phyloP scores from a whole-genome alignment of 1,284 basidiomycete species.

The Neotropicomus parvogracilis region DNA sequence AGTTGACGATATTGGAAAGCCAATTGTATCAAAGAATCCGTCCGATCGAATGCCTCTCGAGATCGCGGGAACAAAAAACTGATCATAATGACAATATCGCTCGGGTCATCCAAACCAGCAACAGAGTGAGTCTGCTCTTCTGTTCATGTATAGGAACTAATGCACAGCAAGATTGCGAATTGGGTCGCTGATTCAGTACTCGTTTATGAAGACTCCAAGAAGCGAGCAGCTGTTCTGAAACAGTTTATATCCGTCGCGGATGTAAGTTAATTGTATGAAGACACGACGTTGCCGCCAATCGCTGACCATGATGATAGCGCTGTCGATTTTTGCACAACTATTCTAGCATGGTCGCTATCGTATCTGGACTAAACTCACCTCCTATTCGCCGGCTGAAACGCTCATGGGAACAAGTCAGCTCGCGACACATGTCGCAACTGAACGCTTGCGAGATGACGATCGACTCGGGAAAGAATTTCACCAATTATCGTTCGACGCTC shows the following conservation, averaged over 20 bases:
- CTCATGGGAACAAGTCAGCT: slow-evolving; percentile 90
- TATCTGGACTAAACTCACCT: slow-evolving; percentile 92
- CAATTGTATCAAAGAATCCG: slow-evolving; percentile 85
- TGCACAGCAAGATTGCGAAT: slow-evolving; percentile 64
- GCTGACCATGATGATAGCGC: slow-evolving; percentile 48
- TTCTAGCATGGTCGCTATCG: slow-evolving; percentile 93
- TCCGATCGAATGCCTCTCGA: slow-evolving; percentile 87
- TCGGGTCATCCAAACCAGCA: slow-evolving; percentile 88
- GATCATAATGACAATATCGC: slow-evolving; percentile 83
- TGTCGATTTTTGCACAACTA: slow-evolving; percentile 92
- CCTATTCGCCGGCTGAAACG: slow-evolving; percentile 90
- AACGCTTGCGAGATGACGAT: slow-evolving; percentile 77
- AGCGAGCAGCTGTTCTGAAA: slow-evolving; percentile 79
- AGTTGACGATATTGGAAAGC: slow-evolving; percentile 92
- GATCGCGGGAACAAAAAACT: slow-evolving; percentile 70
- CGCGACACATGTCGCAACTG: slow-evolving; percentile 66
- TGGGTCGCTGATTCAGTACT: slow-evolving; percentile 95
- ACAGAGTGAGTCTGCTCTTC: slow-evolving; percentile 59
- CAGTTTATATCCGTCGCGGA: slow-evolving; percentile 94
- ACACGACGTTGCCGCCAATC: neutral
- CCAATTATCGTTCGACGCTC: slow-evolving; percentile 84
- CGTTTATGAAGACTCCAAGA: slow-evolving; percentile 80
- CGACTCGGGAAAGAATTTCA: slow-evolving; percentile 90
- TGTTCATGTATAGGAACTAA: slow-evolving; percentile 7
- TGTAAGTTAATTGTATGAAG: slow-evolving; percentile 48